Evolutionary conservation across 768 basidiomycete species (phyloP), one percentile per base, ranked within the genome.

Genomic region (Exsudoporus frostii): DNA sequence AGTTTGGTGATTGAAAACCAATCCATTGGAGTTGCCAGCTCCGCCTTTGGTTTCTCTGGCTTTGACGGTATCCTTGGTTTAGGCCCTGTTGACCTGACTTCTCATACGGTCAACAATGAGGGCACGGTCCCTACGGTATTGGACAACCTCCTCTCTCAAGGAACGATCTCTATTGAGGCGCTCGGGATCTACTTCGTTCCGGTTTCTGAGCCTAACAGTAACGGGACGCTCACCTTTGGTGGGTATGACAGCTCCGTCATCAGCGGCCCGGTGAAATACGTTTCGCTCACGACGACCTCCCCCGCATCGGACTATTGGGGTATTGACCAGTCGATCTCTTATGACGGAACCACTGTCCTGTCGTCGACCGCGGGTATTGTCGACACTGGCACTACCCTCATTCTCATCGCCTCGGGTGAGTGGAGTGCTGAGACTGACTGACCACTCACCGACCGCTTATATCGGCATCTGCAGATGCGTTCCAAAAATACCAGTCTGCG

Each of bases 11-110:
- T 61, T 15, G 8, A 27, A 13, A 33, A 50, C 1, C 77, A 79
- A 57, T 65, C 64, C 14, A 72, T 78, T 10, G 60, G 75, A 9
- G 70, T 70, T 40, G 75, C 77, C 1, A 45, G 55, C 3, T 46
- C 32, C 7, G 42, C 65, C 14, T 0, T 17, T 1, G 72, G 71
- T 13, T 66, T 73, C 29, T 15, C 51, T n/a, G 70, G 58, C n/a
- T 58, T 77, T 10, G 74, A 77, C 36, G 77, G 77, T 7, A 72
- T 77, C 44, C 67, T 78, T 10, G 60, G 77, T 61, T 44, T 61
- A 14, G 67, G 75, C 17, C 76, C 76, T 4, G 42, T 50, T 6
- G 69, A 66, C 51, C 55, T 76, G 38, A 76, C 75, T 0, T 19
- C 45, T 1, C 67, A 60, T 49, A 62, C 65, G 2, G 44, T 66